Evolutionary conservation across 768 basidiomycete species (phyloP).

Genomic region (Mycena epipterygia): DNA sequence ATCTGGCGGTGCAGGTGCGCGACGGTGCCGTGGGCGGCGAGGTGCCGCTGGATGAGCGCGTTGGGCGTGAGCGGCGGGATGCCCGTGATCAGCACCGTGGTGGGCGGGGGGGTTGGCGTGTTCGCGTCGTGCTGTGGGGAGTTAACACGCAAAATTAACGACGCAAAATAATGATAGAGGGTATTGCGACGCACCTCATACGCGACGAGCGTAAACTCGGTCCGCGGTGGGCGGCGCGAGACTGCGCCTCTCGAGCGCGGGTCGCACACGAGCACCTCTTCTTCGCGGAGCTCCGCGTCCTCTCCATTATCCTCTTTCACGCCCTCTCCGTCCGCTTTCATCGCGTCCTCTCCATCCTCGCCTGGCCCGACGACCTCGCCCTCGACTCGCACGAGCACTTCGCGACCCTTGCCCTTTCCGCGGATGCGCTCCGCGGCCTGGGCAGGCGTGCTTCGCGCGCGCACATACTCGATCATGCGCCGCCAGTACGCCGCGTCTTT

Average conservation of each 20-base stretch:
- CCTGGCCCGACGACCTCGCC: constrained; percentile 66
- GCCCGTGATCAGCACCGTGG: constrained; percentile 79
- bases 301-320: constrained; percentile 52
- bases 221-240: constrained; percentile 47
- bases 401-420: constrained; percentile 77
- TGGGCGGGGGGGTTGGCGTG: constrained; percentile 80
- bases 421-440: constrained; percentile 62
- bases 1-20: constrained; percentile 81
- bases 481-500: constrained; percentile 49
- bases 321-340: constrained; percentile 41
- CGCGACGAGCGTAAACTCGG: constrained; percentile 31
- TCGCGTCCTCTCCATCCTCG: constrained; percentile 23
- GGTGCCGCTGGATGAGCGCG: constrained; percentile 73
- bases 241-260: constrained; percentile 24
- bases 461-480: constrained; percentile 55
- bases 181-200: constrained; percentile 33
- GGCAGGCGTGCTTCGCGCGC: constrained; percentile 45
- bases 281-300: constrained; percentile 59
- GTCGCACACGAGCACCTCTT: constrained; percentile 43
- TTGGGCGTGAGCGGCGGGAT: constrained; percentile 81
- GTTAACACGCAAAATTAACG: constrained; percentile 50
- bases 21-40: constrained; percentile 73
- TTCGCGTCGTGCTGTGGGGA: constrained; percentile 76
- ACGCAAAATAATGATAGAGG: neutral
- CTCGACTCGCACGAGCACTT: constrained; percentile 64